A percentile compares a stretch with the other conserved stretches of the same genome.
Evolutionary conservation across 2,329 filamentous ascomycete species (phyloP).

Genomic region (Tolypocladium endophyticum): DNA sequence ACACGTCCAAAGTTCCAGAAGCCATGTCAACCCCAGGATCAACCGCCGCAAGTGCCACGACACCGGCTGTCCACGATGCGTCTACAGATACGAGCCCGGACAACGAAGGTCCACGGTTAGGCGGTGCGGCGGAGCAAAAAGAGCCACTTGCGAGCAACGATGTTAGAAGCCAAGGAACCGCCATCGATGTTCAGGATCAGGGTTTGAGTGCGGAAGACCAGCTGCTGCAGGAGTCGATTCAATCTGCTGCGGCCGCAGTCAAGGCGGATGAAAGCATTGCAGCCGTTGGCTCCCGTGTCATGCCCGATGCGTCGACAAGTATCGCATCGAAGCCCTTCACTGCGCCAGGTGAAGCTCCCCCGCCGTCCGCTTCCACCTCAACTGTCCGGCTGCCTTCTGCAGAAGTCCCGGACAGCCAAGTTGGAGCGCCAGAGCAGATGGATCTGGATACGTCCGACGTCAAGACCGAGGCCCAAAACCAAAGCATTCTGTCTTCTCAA

Average conservation of each 20-base stretch:
- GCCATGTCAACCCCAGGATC: conserved; percentile 48
- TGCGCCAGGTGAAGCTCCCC: not conserved
- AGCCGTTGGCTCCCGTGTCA: conserved; percentile 1
- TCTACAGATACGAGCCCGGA: conserved; percentile 69
- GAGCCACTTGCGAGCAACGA: conserved; percentile 24
- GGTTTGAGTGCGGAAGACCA: conserved; percentile 30
- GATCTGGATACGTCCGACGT: conserved; percentile 20
- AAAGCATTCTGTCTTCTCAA: not conserved
- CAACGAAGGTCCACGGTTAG: conserved; percentile 49
- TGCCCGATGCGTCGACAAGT: not conserved
- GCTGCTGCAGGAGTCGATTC: conserved; percentile 31
- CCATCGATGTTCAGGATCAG: not conserved
- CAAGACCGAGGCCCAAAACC: conserved; percentile 7
- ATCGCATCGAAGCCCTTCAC: not conserved
- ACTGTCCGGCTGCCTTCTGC: not conserved
- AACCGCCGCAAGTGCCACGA: conserved; percentile 63
- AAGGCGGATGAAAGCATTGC: conserved; percentile 4
- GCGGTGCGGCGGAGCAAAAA: conserved; percentile 34
- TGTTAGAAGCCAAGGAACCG: not conserved
- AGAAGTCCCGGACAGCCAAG: conserved; percentile 26
- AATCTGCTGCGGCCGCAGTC: conserved; percentile 14
- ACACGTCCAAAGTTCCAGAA: conserved; percentile 28
- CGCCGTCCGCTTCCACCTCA: not conserved
- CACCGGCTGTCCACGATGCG: conserved; percentile 55
- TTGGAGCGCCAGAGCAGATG: conserved; percentile 20